Conservation (phyloP, 169 alveolate species). For the Eimeria tenella region DNA sequence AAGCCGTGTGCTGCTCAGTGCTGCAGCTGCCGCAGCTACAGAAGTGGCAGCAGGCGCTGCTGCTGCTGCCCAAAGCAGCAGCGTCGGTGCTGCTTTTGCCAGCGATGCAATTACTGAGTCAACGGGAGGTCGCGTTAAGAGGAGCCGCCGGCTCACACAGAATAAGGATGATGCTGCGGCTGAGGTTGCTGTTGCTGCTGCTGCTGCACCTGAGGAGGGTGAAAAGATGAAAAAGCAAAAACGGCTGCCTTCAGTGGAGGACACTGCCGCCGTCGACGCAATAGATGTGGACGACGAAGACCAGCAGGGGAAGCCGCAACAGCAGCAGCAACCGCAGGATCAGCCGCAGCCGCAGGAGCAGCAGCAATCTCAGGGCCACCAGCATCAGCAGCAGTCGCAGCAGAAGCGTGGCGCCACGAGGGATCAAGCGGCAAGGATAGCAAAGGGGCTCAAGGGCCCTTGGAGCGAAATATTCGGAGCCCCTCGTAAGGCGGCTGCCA, state of each 20-base stretch:
- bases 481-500: neutral
- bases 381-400: neutral
- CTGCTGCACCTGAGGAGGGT: neutral
- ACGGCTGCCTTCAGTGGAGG: neutral
- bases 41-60: slow-evolving; percentile 19
- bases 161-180: neutral
- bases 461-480: slow-evolving; percentile 5
- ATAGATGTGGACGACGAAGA: slow-evolving; percentile 29
- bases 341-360: neutral
- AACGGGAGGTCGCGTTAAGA: neutral
- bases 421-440: neutral
- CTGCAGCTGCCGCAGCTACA: slow-evolving; percentile 13
- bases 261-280: neutral
- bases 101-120: neutral
- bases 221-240: neutral
- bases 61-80: slow-evolving; percentile 45
- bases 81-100: slow-evolving; percentile 14
- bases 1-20: neutral
- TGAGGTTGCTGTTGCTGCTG: slow-evolving; percentile 39
- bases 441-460: slow-evolving; percentile 28
- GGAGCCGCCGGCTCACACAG: slow-evolving; percentile 57
- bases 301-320: neutral
- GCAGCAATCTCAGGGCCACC: neutral
- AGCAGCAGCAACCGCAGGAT: neutral
- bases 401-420: neutral